phyloP scores from a whole-genome alignment of 352 stramenopile species.

The Pythium folliculosum region DNA sequence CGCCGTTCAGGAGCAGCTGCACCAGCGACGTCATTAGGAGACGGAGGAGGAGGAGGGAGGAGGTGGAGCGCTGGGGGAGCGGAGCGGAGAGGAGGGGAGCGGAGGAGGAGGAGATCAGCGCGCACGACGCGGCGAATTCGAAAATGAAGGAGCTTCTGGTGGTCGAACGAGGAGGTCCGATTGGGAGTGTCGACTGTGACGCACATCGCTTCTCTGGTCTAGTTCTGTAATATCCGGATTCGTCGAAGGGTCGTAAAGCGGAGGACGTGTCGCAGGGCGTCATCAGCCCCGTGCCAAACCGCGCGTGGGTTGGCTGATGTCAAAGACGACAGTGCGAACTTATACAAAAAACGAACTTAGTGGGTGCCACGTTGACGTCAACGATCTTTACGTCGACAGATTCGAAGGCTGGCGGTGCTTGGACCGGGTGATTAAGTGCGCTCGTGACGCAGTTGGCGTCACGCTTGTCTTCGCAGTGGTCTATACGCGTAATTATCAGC shows the following conservation, averaged over 20 bases:
- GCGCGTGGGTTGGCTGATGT: not conserved
- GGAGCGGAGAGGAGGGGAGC: not conserved
- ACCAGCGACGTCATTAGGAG: constrained; percentile 18
- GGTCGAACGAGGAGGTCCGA: not conserved
- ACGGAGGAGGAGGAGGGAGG: not conserved
- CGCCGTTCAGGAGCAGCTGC: not conserved
- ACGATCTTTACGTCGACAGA: constrained; percentile 8
- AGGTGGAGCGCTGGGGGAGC: not conserved
- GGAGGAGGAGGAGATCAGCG: not conserved
- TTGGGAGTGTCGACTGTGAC: constrained; percentile 5
- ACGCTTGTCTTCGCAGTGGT: not conserved
- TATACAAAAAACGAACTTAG: constrained; percentile 4
- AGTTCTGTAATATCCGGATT: constrained; percentile 8
- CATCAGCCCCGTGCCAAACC: not conserved
- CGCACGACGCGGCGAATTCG: not conserved
- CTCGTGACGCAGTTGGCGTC: constrained; percentile 15
- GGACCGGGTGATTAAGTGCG: constrained; percentile 12
- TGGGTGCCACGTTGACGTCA: constrained; percentile 16
- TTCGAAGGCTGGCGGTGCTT: not conserved
- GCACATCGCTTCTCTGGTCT: not conserved
- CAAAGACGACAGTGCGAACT: not conserved
- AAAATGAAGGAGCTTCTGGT: constrained; percentile 6
- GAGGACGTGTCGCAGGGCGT: constrained; percentile 9
- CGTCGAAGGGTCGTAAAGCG: not conserved
- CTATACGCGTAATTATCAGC: not conserved